Conservation (phyloP, 2,329 filamentous ascomycete genomes). For the Zymoseptoria passerinii region DNA sequence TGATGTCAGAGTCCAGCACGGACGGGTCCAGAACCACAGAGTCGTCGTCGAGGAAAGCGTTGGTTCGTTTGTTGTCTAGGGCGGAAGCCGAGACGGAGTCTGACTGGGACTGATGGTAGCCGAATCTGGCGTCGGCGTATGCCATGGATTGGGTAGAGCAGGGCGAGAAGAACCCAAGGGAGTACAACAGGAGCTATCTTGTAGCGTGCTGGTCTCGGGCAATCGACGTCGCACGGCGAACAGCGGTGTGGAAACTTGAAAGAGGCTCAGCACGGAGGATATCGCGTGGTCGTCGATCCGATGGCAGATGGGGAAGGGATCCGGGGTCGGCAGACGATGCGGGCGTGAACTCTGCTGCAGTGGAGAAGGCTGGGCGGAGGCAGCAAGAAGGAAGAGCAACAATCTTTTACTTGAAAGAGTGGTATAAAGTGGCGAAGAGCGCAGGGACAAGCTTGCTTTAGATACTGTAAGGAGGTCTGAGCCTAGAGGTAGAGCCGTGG, state of each 20-base stretch:
- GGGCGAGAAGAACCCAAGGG: constrained; percentile 3
- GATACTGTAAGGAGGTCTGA: constrained; percentile 9
- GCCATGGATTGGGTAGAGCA: constrained; percentile 14
- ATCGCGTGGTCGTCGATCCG: background rate
- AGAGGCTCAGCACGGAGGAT: background rate
- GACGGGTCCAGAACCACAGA: constrained; percentile 23
- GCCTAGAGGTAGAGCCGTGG: background rate
- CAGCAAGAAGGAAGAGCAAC: constrained; percentile 13
- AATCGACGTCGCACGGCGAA: background rate
- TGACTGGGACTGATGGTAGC: constrained; percentile 18
- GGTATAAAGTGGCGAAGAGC: constrained; percentile 17
- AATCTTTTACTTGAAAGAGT: constrained; percentile 23
- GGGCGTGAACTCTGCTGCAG: background rate
- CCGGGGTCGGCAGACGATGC: background rate
- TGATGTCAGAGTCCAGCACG: constrained; percentile 26
- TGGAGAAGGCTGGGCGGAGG: background rate
- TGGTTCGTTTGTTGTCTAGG: constrained; percentile 16
- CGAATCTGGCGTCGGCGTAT: constrained; percentile 17
- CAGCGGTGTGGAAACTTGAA: background rate
- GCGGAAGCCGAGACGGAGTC: constrained; percentile 18
- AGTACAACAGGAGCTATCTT: background rate
- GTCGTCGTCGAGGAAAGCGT: constrained; percentile 22
- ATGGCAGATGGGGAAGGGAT: background rate
- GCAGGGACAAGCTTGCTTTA: constrained; percentile 27
- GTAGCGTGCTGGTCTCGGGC: background rate